These are phyloP conservation scores for Ceratocystis alfenasii DNA, from an alignment of 2,329 filamentous ascomycete genomes.

Conservation along the genomic window DNA sequence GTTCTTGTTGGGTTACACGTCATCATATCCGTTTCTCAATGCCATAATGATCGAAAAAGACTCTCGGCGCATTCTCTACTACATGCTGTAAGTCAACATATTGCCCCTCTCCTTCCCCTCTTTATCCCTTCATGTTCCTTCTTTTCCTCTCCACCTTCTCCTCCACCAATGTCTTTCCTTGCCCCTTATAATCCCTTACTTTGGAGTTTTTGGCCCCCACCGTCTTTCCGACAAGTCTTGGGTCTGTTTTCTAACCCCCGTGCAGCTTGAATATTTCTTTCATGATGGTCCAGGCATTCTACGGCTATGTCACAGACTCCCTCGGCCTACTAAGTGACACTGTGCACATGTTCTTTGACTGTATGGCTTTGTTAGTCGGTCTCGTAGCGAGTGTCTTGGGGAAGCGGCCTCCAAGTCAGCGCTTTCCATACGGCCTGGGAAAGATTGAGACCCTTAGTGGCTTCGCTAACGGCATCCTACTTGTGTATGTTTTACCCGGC, in stretches of 20 bases:
- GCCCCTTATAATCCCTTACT: constrained; percentile 6
- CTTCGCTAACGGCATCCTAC: constrained; percentile 89
- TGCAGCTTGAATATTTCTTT: constrained; percentile 79
- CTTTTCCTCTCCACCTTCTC: neutral
- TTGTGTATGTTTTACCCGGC: constrained; percentile 50
- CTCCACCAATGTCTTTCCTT: neutral
- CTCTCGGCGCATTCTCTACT: constrained; percentile 91
- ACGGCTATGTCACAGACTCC: constrained; percentile 86
- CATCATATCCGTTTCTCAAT: constrained; percentile 65
- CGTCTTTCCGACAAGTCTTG: neutral
- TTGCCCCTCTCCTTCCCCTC: neutral
- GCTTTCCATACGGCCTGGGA: constrained; percentile 89
- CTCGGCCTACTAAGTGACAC: constrained; percentile 92
- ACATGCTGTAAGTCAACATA: constrained; percentile 59
- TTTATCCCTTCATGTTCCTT: neutral
- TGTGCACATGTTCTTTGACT: constrained; percentile 99
- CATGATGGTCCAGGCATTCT: constrained; percentile 89
- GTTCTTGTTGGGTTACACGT: constrained; percentile 56
- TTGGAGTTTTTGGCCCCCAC: neutral
- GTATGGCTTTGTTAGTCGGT: constrained; percentile 79
- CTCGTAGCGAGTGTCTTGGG: constrained; percentile 86
- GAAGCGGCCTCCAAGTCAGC: constrained; percentile 83
- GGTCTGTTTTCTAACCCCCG: neutral
- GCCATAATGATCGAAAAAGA: constrained; percentile 83
- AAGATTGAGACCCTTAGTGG: constrained; percentile 95